These are phyloP conservation scores for Lactifluus piperatus DNA, from an alignment of 768 basidiomycete genomes.

Conservation along the genomic window DNA sequence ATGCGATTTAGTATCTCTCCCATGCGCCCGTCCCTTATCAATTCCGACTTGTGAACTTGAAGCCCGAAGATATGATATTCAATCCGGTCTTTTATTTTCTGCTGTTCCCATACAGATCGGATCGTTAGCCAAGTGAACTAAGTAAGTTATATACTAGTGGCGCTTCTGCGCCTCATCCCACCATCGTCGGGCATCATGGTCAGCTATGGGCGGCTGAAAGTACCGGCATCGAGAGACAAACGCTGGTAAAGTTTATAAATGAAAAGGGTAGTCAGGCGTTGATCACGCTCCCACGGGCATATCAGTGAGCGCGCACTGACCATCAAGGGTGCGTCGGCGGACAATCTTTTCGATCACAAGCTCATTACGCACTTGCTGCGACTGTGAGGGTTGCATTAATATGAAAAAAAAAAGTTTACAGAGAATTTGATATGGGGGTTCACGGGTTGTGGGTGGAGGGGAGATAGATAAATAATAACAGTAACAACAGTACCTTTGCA, in stretches of 20 bases:
- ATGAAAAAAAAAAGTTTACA: too few species aligned
- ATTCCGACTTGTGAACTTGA: background rate
- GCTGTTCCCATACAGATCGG: background rate
- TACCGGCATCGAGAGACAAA: constrained; percentile 75
- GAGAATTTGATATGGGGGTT: background rate
- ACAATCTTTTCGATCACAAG: constrained; percentile 64
- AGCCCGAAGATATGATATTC: background rate
- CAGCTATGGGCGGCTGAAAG: constrained; percentile 57
- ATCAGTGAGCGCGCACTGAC: constrained; percentile 30
- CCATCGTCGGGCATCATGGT: constrained; percentile 46
- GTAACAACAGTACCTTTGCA: constrained; percentile 76
- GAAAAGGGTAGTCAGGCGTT: background rate
- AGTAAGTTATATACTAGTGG: background rate
- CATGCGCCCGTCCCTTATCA: too few species aligned
- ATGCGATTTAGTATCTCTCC: too few species aligned
- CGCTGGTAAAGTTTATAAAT: constrained; percentile 38
- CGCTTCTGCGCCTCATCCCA: constrained; percentile 37
- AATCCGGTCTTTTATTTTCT: background rate
- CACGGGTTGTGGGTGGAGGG: background rate
- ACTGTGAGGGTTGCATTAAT: constrained; percentile 39
- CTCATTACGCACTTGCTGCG: constrained; percentile 70
- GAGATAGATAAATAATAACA: too few species aligned
- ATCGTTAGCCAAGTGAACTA: background rate
- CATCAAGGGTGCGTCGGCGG: constrained; percentile 59
- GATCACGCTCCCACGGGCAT: background rate